Evolutionary conservation across 1,139 yeast genomes (phyloP).

Genomic region (Magnusiomyces tetraspermus): DNA sequence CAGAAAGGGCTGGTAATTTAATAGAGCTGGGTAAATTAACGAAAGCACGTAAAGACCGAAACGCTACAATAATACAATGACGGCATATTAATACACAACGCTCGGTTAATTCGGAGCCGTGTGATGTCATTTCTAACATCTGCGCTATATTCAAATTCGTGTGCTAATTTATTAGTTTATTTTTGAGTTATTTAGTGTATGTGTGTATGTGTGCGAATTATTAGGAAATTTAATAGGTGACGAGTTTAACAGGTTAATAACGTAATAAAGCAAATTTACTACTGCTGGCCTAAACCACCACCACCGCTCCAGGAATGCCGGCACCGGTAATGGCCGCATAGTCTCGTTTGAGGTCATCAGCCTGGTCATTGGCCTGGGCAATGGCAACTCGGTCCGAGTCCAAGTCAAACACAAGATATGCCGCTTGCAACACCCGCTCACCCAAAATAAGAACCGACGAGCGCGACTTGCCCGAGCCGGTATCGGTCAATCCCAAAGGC

Average conservation of each 20-base stretch:
- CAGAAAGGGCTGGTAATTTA: not conserved
- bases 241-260: not conserved
- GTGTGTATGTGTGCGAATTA: no score
- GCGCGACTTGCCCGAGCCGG: not conserved
- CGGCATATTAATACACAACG: no score
- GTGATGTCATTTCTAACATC: no score
- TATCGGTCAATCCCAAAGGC: not conserved
- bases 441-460: not conserved
- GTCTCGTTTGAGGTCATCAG: not conserved
- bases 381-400: not conserved
- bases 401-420: conserved; percentile 2
- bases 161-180: not conserved
- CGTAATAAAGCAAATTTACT: no score
- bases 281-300: not conserved
- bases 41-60: no score
- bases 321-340: not conserved
- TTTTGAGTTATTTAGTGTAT: no score
- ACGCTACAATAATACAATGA: no score
- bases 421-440: not conserved
- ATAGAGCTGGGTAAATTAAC: not conserved
- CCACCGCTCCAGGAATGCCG: not conserved
- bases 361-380: not conserved
- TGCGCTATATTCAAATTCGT: no score
- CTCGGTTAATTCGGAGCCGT: no score
- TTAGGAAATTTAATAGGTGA: not conserved